Conservation (phyloP, 2,329 filamentous ascomycete species). For the Diaporthe capsici region DNA sequence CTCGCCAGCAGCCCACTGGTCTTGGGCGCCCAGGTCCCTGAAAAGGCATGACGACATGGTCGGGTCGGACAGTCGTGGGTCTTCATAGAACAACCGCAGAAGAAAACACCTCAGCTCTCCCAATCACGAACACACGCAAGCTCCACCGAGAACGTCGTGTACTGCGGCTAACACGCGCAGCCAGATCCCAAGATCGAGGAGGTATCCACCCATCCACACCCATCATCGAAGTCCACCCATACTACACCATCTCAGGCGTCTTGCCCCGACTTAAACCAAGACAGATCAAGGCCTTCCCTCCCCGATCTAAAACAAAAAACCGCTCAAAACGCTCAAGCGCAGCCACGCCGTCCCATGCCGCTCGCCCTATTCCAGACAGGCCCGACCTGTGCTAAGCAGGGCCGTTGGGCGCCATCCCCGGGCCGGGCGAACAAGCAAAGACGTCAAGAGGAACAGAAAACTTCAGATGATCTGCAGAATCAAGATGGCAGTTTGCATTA, state of each 20-base stretch:
- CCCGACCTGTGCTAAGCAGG: background rate
- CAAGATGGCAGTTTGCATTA: constrained; percentile 12
- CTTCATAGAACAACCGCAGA: background rate
- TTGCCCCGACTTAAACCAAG: background rate
- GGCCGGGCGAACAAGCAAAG: background rate
- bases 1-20: background rate
- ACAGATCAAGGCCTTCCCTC: background rate
- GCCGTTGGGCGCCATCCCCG: background rate
- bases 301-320: constrained; percentile 4
- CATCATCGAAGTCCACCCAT: background rate
- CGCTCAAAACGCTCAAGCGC: constrained; percentile 13
- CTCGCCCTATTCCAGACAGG: background rate
- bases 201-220: background rate
- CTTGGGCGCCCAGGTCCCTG: background rate
- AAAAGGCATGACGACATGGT: no score
- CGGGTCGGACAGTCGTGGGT: background rate
- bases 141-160: background rate
- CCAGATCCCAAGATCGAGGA: background rate
- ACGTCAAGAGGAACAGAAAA: background rate
- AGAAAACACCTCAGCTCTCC: background rate
- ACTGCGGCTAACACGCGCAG: background rate
- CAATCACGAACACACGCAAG: background rate
- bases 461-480: constrained; percentile 15
- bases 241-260: background rate
- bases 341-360: constrained; percentile 13